Conservation (phyloP, 2,329 filamentous ascomycete species). For the Trichoderma sp. region DNA sequence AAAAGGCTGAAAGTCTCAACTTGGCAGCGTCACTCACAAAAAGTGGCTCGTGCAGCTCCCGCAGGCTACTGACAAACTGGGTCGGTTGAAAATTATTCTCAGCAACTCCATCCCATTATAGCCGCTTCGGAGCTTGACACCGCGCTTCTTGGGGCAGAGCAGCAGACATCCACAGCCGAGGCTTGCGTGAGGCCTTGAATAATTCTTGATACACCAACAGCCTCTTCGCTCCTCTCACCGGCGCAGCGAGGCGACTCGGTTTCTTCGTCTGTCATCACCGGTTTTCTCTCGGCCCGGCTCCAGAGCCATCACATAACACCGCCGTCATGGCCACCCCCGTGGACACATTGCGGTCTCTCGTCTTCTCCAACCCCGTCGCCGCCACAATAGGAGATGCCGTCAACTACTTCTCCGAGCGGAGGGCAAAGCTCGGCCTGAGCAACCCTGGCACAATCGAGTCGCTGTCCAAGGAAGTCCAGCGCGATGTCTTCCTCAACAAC, state of each 20-base stretch:
- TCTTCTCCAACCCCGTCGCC: slow-evolving; percentile 75
- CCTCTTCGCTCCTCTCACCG: not conserved
- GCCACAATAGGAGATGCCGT: slow-evolving; percentile 75
- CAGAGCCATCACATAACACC: slow-evolving; percentile 33
- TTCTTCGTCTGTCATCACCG: not conserved
- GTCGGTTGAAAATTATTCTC: slow-evolving; percentile 36
- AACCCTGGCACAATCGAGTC: slow-evolving; percentile 94
- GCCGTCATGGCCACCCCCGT: slow-evolving; percentile 56
- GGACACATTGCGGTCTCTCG: slow-evolving; percentile 62
- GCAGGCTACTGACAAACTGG: slow-evolving; percentile 26
- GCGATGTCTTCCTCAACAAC: slow-evolving; percentile 95
- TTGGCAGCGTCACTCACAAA: slow-evolving; percentile 14
- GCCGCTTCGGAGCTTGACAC: slow-evolving; percentile 31
- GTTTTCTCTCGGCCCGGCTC: slow-evolving; percentile 10
- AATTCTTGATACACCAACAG: not conserved
- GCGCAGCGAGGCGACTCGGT: slow-evolving; percentile 23
- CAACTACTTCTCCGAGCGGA: slow-evolving; percentile 79
- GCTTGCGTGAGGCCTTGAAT: slow-evolving; percentile 15
- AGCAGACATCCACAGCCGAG: slow-evolving; percentile 22
- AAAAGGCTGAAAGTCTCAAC: slow-evolving; percentile 2
- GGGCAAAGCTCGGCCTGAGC: slow-evolving; percentile 82
- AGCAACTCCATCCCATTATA: slow-evolving; percentile 31
- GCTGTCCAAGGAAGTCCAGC: slow-evolving; percentile 88
- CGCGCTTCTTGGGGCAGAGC: slow-evolving; percentile 29
- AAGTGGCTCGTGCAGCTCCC: slow-evolving; percentile 28